Percentiles rank a stretch among this genome's conserved stretches.
Conservation (phyloP, 2,329 filamentous ascomycete genomes). For the Cadophora sp. region DNA sequence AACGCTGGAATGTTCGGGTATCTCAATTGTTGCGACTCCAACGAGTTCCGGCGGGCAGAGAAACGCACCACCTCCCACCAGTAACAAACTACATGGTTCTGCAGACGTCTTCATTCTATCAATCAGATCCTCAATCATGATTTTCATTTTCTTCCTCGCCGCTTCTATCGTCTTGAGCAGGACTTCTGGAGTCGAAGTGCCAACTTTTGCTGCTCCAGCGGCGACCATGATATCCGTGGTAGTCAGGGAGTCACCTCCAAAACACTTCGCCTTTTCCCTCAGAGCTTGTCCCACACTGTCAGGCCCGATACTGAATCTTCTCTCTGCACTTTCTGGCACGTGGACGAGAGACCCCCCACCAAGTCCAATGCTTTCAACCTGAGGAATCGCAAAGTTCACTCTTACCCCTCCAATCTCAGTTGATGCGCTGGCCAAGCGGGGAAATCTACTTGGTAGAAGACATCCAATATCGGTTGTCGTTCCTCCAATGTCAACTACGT, state of each 20-base stretch:
- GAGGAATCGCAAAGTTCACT: conserved; percentile 19
- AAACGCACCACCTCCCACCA: conserved; percentile 19
- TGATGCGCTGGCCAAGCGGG: conserved; percentile 6
- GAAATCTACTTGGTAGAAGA: conserved; percentile 19
- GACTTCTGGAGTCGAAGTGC: not conserved
- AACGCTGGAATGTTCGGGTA: conserved; percentile 7
- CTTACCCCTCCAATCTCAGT: conserved; percentile 16
- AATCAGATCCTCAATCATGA: conserved; percentile 16
- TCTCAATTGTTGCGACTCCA: conserved; percentile 12
- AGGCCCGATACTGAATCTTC: conserved; percentile 18
- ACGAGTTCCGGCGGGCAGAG: conserved; percentile 8
- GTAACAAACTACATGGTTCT: conserved; percentile 10
- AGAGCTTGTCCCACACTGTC: conserved; percentile 19
- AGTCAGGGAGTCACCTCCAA: conserved; percentile 9
- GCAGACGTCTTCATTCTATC: conserved; percentile 20
- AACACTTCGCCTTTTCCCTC: not conserved
- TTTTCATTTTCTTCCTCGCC: conserved; percentile 13
- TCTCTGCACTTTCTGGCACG: not conserved
- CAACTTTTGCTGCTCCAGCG: conserved; percentile 6
- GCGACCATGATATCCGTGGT: conserved; percentile 18
- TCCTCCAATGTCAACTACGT: conserved; percentile 63
- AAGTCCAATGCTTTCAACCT: conserved; percentile 20
- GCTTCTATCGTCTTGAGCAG: not conserved
- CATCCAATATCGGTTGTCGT: conserved; percentile 63
- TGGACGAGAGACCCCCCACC: conserved; percentile 20